Evolutionary conservation across 495 filamentous ascomycete species (phyloP), one percentile per base, ranked within the genome.

Genomic region (Parathielavia appendiculata): DNA sequence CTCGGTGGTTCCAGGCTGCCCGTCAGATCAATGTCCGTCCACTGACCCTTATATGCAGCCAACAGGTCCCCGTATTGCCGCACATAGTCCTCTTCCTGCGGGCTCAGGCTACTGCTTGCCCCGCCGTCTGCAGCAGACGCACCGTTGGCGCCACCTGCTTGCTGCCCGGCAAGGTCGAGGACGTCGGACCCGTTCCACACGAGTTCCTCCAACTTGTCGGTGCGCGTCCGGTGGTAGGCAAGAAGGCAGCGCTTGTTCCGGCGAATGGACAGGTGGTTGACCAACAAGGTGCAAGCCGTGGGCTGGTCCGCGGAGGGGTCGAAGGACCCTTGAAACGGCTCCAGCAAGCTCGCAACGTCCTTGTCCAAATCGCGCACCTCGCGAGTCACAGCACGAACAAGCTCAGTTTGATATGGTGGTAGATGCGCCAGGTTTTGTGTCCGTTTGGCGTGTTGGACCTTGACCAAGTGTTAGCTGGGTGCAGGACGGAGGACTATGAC

Each of bases 371-470:
- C 93, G 51, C 93, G 89, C 16, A 97, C 91, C 79, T 98, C 93
- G 61, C 90, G 84, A 1, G 89, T 88, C 22, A 95, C 87, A 8
- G 85, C 82, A 45, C 92, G 90, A 47, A 97, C 89, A 46, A 95
- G 81, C 69, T 97, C 93, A 11, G 91, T 87, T 69, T 96, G 91
- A 72, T 97, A 97, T 16, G 91, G 87, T 0, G 93, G 95, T 13
- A 99, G 85, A 69, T 95, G 85, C 17, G 84, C 73, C 41, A 99
- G 85, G 56, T 89, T 83, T 75, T 95, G 90, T 39, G 91, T 97
- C 62, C 95, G 84, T 79, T 97, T 97, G 70, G 92, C 95, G 75
- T 99, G 90, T 81, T 93, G 91, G 62, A 92, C 90, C 92, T 97
- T 64, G 55, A n/a, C 14, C 55, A 44, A 63, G 57, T 65, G 63